Percentiles rank a stretch among this genome's conserved stretches.
These are phyloP conservation scores for Citrus cavaleriei DNA, from an alignment of 345 rosid species.

Conservation along the genomic window DNA sequence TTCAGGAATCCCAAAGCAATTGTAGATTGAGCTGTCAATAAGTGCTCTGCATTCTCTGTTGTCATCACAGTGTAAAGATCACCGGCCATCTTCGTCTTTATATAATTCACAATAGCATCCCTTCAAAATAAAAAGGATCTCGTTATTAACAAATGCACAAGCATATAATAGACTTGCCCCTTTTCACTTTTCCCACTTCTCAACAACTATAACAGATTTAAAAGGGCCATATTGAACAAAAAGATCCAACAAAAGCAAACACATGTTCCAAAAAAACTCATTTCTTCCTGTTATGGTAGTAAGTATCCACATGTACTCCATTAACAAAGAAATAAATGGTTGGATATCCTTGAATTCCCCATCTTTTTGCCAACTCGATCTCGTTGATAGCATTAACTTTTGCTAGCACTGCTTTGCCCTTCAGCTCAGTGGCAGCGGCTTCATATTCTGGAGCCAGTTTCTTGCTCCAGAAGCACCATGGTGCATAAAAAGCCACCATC, in stretches of 20 bases:
- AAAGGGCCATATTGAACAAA: too few species aligned
- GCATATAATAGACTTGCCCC: background rate
- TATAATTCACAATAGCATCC: conserved; percentile 6
- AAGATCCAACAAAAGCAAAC: background rate
- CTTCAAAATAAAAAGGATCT: background rate
- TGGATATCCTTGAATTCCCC: background rate
- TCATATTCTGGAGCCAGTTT: conserved; percentile 17
- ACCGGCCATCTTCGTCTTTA: background rate
- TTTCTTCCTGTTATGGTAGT: conserved; percentile 3
- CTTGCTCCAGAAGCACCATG: conserved; percentile 15
- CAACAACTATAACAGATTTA: too few species aligned
- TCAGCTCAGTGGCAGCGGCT: conserved; percentile 22
- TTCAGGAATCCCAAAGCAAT: conserved; percentile 4
- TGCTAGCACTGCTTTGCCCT: conserved; percentile 21
- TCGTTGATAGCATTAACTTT: background rate
- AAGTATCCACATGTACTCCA: background rate
- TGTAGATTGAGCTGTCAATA: too few species aligned
- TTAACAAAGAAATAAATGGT: conserved; percentile 4
- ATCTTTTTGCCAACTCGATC: background rate
- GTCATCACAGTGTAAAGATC: background rate
- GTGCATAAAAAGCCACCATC: conserved; percentile 17
- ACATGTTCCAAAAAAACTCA: background rate
- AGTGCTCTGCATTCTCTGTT: too few species aligned
- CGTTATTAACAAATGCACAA: background rate
- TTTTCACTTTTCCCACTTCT: background rate